Percentiles rank a stretch among this genome's conserved stretches.
These are phyloP conservation scores for Coix lacrymajobi DNA, from an alignment of 176 grass and related monocot genomes.

Conservation along the genomic window DNA sequence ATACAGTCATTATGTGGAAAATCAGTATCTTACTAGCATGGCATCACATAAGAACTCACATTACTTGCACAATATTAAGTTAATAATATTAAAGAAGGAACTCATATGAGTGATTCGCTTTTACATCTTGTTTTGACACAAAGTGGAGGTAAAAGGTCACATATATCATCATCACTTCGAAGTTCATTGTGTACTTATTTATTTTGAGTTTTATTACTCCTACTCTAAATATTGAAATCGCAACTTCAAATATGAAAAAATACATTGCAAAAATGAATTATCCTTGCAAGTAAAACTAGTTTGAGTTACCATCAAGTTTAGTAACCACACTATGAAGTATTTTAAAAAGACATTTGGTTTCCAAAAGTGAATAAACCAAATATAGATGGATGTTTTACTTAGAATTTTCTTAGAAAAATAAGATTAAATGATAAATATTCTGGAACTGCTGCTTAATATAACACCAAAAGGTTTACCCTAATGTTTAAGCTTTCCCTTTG, in stretches of 20 bases:
- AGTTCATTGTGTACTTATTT: background rate
- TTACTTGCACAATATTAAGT: background rate
- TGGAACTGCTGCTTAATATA: background rate
- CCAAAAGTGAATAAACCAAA: background rate
- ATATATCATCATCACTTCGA: background rate
- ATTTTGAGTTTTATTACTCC: background rate
- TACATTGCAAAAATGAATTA: background rate
- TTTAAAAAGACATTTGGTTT: background rate
- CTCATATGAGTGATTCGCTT: background rate
- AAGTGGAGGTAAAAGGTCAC: background rate
- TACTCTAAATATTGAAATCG: background rate
- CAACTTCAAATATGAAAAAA: background rate
- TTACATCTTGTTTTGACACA: background rate
- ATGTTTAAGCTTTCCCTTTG: background rate
- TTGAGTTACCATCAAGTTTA: background rate
- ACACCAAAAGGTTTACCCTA: background rate
- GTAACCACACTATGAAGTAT: background rate
- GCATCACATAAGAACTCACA: background rate
- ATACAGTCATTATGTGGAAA: background rate
- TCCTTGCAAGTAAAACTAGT: background rate
- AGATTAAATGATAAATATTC: background rate
- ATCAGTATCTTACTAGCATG: background rate
- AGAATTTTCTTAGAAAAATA: background rate
- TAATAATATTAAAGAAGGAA: background rate
- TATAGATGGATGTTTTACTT: background rate